Evolutionary conservation across 1,139 yeast genomes (phyloP).

Genomic region (Hansenula anomala): DNA sequence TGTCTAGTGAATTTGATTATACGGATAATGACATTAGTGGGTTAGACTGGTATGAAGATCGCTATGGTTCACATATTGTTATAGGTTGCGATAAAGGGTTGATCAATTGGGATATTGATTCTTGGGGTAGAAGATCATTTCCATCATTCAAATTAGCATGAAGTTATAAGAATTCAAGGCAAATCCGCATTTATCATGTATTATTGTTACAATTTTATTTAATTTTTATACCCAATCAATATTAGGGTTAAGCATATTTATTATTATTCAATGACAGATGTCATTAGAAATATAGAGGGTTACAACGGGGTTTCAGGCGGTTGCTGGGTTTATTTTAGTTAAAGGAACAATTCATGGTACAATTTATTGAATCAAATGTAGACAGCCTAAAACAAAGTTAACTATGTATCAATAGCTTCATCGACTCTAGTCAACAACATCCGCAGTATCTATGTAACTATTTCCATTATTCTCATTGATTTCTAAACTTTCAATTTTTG

Average conservation of each 20-base stretch:
- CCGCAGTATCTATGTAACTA: too few species aligned
- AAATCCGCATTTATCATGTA: too few species aligned
- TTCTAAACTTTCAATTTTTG: conserved; percentile 18
- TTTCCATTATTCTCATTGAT: conserved; percentile 8
- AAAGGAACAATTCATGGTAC: too few species aligned
- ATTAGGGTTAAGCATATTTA: too few species aligned
- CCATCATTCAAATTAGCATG: conserved; percentile 28
- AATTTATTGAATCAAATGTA: too few species aligned
- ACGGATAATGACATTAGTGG: conserved; percentile 42
- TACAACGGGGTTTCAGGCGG: neutral
- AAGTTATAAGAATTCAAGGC: neutral
- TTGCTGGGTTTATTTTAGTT: too few species aligned
- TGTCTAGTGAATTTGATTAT: conserved; percentile 16
- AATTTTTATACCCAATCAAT: too few species aligned
- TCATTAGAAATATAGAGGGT: too few species aligned
- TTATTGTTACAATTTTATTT: neutral
- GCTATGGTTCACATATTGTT: conserved; percentile 35
- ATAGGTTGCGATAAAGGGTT: conserved; percentile 46
- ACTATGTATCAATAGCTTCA: too few species aligned
- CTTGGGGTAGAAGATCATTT: conserved; percentile 47
- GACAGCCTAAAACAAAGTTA: too few species aligned
- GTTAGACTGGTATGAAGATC: conserved; percentile 37
- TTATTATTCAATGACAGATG: too few species aligned
- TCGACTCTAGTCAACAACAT: conserved; percentile 28
- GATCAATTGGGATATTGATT: conserved; percentile 44